Evolutionary conservation across 192 early-diverging fungal species (phyloP).

Genomic region (Linnemannia hyalina): DNA sequence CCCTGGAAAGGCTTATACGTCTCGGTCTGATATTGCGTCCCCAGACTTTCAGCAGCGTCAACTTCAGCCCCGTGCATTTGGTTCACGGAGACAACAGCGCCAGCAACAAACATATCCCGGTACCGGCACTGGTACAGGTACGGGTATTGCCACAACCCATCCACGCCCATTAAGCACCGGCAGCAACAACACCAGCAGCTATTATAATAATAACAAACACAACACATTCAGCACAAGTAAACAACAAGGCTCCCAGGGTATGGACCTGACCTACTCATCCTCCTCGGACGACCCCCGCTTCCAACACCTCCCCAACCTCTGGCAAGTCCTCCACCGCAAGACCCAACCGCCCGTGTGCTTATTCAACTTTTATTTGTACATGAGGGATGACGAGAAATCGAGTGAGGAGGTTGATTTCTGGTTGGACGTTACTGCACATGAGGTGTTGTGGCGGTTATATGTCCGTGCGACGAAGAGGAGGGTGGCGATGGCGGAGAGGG

Average conservation of each 20-base stretch:
- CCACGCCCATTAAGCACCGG: neutral
- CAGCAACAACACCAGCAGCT: neutral
- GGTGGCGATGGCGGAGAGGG: constrained; percentile 16
- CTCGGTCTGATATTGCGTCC: neutral
- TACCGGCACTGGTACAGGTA: neutral
- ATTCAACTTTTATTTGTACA: constrained; percentile 82
- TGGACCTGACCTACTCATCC: constrained; percentile 29
- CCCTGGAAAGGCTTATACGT: neutral
- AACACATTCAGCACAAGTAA: constrained; percentile 6
- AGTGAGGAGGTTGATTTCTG: constrained; percentile 84
- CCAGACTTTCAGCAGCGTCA: neutral
- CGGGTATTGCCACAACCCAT: neutral
- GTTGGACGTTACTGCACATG: constrained; percentile 79
- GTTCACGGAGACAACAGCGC: neutral
- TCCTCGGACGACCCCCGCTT: constrained; percentile 15
- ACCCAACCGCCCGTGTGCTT: constrained; percentile 80
- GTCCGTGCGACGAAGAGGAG: constrained; percentile 40
- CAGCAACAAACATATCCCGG: neutral
- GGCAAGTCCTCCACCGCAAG: constrained; percentile 76
- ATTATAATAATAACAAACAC: neutral
- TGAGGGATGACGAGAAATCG: constrained; percentile 75
- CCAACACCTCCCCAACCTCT: constrained; percentile 73
- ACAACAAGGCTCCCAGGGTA: constrained; percentile 18
- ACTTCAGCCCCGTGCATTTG: neutral
- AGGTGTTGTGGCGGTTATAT: constrained; percentile 74